Percentiles rank a stretch among this genome's conserved stretches.
Evolutionary conservation across 129 eudicot genomes (phyloP).

Genomic region (Heracleum sosnowskyi): DNA sequence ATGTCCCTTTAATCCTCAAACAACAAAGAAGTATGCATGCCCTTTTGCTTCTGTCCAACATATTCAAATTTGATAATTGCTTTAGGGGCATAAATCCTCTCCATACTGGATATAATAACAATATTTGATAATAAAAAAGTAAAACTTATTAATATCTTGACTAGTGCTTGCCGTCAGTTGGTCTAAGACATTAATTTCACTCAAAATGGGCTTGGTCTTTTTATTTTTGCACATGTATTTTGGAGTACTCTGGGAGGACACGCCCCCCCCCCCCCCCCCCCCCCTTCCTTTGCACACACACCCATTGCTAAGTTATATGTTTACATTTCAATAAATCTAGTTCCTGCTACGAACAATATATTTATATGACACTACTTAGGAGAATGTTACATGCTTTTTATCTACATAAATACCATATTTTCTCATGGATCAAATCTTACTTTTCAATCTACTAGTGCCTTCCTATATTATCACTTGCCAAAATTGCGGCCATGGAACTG

Average conservation of each 20-base stretch:
- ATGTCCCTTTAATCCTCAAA: neutral
- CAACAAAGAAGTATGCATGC: neutral
- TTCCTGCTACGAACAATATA: neutral
- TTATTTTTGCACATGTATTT: neutral
- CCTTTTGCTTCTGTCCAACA: neutral
- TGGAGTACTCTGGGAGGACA: neutral
- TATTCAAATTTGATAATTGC: neutral
- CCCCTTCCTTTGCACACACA: too few species aligned
- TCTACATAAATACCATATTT: neutral
- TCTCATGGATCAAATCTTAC: slow-evolving; percentile 8
- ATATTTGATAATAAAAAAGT: neutral
- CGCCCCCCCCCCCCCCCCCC: neutral
- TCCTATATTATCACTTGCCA: slow-evolving; percentile 69
- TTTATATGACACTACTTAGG: neutral
- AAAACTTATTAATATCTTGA: neutral
- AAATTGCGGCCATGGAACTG: slow-evolving; percentile 95
- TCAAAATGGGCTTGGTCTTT: neutral
- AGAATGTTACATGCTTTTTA: neutral
- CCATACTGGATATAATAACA: neutral
- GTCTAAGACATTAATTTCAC: neutral
- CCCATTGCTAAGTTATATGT: neutral
- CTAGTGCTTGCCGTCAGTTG: neutral
- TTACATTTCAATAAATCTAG: neutral
- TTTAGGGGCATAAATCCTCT: neutral
- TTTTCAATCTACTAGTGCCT: slow-evolving; percentile 58